These are phyloP conservation scores for Dicorynia guianensis DNA, from an alignment of 306 rosid species.

Conservation along the genomic window DNA sequence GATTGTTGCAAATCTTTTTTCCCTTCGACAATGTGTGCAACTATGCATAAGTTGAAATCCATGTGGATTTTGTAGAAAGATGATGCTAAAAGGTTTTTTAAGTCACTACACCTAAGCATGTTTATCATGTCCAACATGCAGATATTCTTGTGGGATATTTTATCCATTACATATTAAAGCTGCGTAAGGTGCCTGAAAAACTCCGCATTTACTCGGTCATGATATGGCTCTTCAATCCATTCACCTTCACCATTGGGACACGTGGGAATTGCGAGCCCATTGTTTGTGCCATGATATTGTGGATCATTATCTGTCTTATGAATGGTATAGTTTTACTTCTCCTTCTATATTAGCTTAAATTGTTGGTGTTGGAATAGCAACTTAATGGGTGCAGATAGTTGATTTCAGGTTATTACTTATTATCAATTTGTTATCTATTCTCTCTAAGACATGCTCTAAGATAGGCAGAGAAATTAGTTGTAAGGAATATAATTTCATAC, in stretches of 20 bases:
- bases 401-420: not conserved
- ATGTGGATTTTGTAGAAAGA: conserved; percentile 4
- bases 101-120: conserved; percentile 19
- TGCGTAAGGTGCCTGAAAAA: conserved; percentile 81
- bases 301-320: conserved; percentile 87
- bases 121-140: conserved; percentile 45
- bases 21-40: not conserved
- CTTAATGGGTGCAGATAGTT: not conserved
- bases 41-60: not conserved
- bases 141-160: conserved; percentile 91
- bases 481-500: conserved; percentile 8
- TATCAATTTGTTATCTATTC: conserved; percentile 16
- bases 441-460: not conserved
- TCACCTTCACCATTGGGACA: conserved; percentile 92
- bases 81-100: conserved; percentile 9
- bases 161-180: conserved; percentile 73
- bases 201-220: conserved; percentile 65
- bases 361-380: not conserved
- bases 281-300: conserved; percentile 86
- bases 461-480: not conserved
- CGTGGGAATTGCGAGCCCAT: conserved; percentile 94
- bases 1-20: conserved; percentile 23
- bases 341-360: conserved; percentile 30
- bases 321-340: conserved; percentile 66
- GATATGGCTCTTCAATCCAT: conserved; percentile 88